Conservation (phyloP, 2,329 filamentous ascomycete species). For the Blastomyces parvus region DNA sequence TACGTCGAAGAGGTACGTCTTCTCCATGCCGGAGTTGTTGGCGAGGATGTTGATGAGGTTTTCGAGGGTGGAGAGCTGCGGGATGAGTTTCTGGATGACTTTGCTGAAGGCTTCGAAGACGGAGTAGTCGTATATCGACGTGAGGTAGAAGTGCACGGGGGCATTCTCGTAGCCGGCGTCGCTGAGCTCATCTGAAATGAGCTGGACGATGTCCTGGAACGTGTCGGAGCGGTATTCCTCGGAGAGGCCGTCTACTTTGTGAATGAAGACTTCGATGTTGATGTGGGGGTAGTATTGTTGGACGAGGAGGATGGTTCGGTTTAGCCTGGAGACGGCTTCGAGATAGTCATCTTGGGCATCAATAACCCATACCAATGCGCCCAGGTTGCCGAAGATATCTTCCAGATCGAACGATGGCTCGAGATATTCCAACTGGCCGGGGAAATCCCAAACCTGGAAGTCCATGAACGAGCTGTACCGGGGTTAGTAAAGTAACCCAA, state of each 20-base stretch:
- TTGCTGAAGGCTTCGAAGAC: constrained; percentile 98
- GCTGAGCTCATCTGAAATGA: constrained; percentile 89
- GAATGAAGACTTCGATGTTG: constrained; percentile 97
- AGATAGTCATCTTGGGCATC: constrained; percentile 97
- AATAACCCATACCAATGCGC: constrained; percentile 95
- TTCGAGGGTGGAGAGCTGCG: constrained; percentile 84
- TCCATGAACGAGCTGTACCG: constrained; percentile 84
- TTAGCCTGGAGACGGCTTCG: constrained; percentile 77
- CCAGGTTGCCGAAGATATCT: constrained; percentile 86
- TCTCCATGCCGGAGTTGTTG: constrained; percentile 89
- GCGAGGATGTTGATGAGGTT: constrained; percentile 89
- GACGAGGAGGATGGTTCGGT: constrained; percentile 78
- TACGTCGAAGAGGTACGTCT: constrained; percentile 96
- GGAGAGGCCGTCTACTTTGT: constrained; percentile 95
- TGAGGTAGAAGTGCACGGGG: constrained; percentile 88
- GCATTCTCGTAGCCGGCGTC: constrained; percentile 91
- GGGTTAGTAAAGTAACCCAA: constrained; percentile 4
- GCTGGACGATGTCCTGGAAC: constrained; percentile 90
- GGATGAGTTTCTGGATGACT: constrained; percentile 95
- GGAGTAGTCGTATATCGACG: constrained; percentile 95
- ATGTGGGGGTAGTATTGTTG: constrained; percentile 84
- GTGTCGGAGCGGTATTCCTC: constrained; percentile 96
- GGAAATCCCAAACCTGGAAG: constrained; percentile 97
- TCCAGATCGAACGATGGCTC: constrained; percentile 85
- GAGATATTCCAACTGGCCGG: constrained; percentile 87